Conservation (phyloP, 148 eudicot genomes). For the Chenopodium berlandieri region DNA sequence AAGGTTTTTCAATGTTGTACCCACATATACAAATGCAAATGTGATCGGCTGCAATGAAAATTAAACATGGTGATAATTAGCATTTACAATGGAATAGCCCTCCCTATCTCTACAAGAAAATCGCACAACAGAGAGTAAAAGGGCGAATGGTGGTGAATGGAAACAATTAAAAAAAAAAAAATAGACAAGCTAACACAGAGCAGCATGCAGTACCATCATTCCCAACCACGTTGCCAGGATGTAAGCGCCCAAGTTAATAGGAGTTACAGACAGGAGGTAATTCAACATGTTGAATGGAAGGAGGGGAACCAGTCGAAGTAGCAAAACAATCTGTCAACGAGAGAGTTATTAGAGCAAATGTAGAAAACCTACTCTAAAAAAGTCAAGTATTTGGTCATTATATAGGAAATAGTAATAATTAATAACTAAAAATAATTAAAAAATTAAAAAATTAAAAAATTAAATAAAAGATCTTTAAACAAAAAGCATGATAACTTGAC, state of each 20-base stretch:
- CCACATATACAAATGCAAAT: constrained; percentile 81
- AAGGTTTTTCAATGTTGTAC: constrained; percentile 87
- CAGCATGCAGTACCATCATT: constrained; percentile 68
- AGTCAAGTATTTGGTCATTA: background rate
- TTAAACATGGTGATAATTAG: background rate
- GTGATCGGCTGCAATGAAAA: constrained; percentile 74
- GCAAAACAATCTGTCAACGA: constrained; percentile 70
- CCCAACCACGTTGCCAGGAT: constrained; percentile 95
- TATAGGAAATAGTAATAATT: too few relatives aligned
- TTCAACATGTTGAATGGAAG: constrained; percentile 96
- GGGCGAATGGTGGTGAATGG: background rate
- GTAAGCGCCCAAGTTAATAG: constrained; percentile 67
- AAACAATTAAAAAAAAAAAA: background rate
- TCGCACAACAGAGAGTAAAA: background rate
- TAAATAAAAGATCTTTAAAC: background rate
- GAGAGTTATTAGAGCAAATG: background rate
- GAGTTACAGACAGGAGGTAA: constrained; percentile 91
- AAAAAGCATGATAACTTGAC: background rate
- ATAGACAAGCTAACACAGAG: background rate
- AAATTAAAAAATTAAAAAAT: too few relatives aligned
- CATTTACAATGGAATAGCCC: background rate
- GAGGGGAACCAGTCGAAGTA: constrained; percentile 90
- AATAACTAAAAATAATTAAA: too few relatives aligned
- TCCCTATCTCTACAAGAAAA: background rate
- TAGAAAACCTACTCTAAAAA: background rate